Conservation (phyloP, 1,284 basidiomycete species). For the Melampsora abietis-canadensis region DNA sequence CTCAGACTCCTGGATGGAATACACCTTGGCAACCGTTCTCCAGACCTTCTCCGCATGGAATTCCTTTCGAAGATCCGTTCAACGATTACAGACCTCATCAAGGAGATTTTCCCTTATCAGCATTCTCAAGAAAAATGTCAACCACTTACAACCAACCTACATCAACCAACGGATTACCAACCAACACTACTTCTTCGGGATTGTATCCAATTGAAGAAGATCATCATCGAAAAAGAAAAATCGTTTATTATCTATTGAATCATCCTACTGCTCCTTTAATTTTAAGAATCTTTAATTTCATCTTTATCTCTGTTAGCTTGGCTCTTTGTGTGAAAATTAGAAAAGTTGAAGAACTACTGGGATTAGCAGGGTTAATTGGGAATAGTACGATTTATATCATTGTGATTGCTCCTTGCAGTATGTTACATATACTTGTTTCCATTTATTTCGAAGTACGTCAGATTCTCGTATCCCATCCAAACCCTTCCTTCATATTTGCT, state of each 20-base stretch:
- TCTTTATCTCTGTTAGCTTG: constrained; percentile 73
- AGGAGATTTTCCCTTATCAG: constrained; percentile 23
- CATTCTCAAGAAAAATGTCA: constrained; percentile 33
- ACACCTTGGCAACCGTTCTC: constrained; percentile 7
- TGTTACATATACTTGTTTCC: constrained; percentile 78
- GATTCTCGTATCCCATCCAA: too few species aligned
- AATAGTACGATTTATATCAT: constrained; percentile 77
- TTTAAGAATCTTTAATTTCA: constrained; percentile 77
- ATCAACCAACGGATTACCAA: constrained; percentile 2
- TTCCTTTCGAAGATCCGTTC: background rate
- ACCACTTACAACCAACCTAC: constrained; percentile 6
- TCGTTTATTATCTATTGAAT: constrained; percentile 50
- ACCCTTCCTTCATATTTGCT: background rate
- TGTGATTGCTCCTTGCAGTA: constrained; percentile 76
- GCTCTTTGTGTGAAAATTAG: constrained; percentile 75
- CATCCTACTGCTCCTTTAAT: constrained; percentile 58
- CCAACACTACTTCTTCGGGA: background rate
- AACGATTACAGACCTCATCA: background rate
- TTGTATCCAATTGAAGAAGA: background rate
- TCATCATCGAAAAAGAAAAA: constrained; percentile 50
- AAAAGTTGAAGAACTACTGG: constrained; percentile 59
- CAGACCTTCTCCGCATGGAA: background rate
- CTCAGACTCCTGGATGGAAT: background rate
- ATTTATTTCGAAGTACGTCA: constrained; percentile 55
- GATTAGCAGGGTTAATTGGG: constrained; percentile 69